These are phyloP conservation scores for Pythium scleroteichum DNA, from an alignment of 352 stramenopile species.

Conservation along the genomic window DNA sequence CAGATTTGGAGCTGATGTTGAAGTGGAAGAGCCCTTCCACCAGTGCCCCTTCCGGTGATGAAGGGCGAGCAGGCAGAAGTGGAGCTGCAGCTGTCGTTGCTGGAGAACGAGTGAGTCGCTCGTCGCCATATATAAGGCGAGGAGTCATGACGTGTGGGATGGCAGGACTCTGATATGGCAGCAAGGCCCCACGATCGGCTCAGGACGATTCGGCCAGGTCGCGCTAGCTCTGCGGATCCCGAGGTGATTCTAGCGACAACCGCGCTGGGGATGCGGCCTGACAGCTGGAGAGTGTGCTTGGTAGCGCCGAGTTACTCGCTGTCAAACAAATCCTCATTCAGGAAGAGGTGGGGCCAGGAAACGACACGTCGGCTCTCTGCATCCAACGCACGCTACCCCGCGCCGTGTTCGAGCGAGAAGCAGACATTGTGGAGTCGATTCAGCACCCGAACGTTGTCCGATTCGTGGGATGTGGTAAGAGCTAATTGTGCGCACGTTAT, in stretches of 20 bases:
- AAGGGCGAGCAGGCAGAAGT: conserved; percentile 19
- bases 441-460: conserved; percentile 65
- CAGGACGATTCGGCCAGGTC: conserved; percentile 72
- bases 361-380: conserved; percentile 60
- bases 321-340: conserved; percentile 88
- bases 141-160: not conserved
- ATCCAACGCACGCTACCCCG: conserved; percentile 54
- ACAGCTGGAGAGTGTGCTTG: too few species aligned
- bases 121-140: not conserved
- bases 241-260: conserved; percentile 31
- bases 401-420: conserved; percentile 62
- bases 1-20: conserved; percentile 4
- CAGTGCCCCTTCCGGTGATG: not conserved
- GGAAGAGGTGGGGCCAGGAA: conserved; percentile 70
- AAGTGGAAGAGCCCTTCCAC: conserved; percentile 5
- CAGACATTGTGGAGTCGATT: conserved; percentile 44
- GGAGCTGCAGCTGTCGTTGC: conserved; percentile 52
- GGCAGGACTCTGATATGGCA: conserved; percentile 68
- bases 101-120: conserved; percentile 39
- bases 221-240: conserved; percentile 65
- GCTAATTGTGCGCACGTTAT: not conserved
- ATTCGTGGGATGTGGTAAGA: conserved; percentile 57
- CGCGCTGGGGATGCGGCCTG: not conserved
- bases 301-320: conserved; percentile 80
- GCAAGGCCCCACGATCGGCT: conserved; percentile 59